These are phyloP conservation scores for Suillus subluteus DNA, from an alignment of 768 basidiomycete genomes.

Conservation along the genomic window DNA sequence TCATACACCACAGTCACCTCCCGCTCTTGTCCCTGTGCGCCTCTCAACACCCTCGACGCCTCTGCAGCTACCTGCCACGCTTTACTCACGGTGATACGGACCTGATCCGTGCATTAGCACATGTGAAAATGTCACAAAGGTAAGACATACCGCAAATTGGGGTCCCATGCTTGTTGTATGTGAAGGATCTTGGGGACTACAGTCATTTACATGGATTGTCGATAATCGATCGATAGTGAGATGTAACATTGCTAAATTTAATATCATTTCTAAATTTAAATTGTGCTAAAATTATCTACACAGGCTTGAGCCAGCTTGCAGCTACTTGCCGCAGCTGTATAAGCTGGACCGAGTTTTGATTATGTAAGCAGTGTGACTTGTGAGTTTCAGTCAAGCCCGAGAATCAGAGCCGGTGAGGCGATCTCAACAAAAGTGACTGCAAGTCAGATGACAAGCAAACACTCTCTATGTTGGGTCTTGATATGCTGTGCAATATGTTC, in stretches of 20 bases:
- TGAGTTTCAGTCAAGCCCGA: not conserved
- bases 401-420: not conserved
- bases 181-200: not conserved
- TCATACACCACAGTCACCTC: not conserved
- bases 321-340: not conserved
- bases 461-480: no score
- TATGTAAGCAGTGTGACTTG: not conserved
- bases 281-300: not conserved
- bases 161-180: not conserved
- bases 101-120: not conserved
- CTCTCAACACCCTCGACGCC: not conserved
- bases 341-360: not conserved
- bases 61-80: not conserved
- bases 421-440: no score
- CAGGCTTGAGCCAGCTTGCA: slow-evolving; percentile 2
- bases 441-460: no score
- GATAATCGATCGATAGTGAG: not conserved
- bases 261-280: not conserved
- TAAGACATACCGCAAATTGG: not conserved
- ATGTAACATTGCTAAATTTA: not conserved
- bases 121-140: not conserved
- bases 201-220: not conserved
- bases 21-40: not conserved
- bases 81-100: not conserved
- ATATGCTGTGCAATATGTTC: no score